Evolutionary conservation across 768 basidiomycete genomes (phyloP).

Genomic region (Tylopilus vinaceipallidus): DNA sequence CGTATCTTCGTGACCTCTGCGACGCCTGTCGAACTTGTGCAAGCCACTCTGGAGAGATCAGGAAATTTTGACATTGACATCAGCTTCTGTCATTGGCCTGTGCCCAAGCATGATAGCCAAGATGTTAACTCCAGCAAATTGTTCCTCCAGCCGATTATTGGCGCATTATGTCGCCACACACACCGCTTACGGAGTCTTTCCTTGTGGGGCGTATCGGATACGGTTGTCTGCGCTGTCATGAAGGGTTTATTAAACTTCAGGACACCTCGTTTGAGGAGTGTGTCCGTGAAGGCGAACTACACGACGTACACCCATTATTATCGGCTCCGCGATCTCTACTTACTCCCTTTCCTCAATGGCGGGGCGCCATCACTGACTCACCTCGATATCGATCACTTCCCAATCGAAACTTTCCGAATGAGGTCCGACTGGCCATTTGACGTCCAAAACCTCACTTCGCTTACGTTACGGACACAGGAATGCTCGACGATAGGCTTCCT

Average conservation of each 20-base stretch:
- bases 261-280: conserved; percentile 5
- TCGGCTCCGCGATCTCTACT: background rate
- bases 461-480: conserved; percentile 16
- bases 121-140: background rate
- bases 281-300: conserved; percentile 13
- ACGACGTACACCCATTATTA: conserved; percentile 5
- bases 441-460: conserved; percentile 7
- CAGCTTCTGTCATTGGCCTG: conserved; percentile 15
- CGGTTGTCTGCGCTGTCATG: conserved; percentile 3
- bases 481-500: background rate
- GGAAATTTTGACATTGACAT: conserved; percentile 4
- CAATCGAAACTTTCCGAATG: conserved; percentile 6
- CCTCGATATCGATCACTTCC: conserved; percentile 18
- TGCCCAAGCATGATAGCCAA: background rate
- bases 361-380: conserved; percentile 6
- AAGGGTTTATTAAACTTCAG: background rate
- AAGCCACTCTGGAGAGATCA: conserved; percentile 8
- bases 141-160: conserved; percentile 5
- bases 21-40: conserved; percentile 4
- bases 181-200: conserved; percentile 8
- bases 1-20: conserved; percentile 15
- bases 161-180: background rate
- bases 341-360: conserved; percentile 13
- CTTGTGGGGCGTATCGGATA: conserved; percentile 17
- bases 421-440: conserved; percentile 5